phyloP scores from a whole-genome alignment of 164 flowering plant genomes.

The Umbilicus rupestris region DNA sequence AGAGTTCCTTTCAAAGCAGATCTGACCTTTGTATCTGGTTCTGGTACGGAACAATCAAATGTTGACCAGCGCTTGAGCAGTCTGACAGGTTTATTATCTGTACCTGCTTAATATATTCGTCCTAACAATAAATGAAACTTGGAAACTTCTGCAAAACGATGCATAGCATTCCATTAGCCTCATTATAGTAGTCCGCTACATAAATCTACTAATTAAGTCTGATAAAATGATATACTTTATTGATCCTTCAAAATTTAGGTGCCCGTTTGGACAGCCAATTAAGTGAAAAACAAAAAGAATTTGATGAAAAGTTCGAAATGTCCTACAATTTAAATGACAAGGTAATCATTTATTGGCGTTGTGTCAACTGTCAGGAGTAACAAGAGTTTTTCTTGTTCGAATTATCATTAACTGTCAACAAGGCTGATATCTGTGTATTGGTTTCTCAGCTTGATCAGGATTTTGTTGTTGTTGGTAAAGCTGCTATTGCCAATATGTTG shows the following conservation, averaged over 20 bases:
- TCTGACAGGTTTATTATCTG: conserved; percentile 60
- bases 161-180: background rate
- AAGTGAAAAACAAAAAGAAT: conserved; percentile 45
- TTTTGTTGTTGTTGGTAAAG: conserved; percentile 54
- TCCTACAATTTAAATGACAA: conserved; percentile 45
- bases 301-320: conserved; percentile 54
- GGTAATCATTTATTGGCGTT: conserved; percentile 32
- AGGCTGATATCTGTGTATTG: conserved; percentile 10
- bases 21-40: conserved; percentile 68
- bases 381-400: background rate
- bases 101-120: conserved; percentile 15
- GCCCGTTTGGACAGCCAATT: conserved; percentile 30
- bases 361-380: background rate
- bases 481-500: conserved; percentile 75
- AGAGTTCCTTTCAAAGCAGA: conserved; percentile 62
- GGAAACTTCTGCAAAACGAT: background rate
- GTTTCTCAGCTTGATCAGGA: conserved; percentile 59
- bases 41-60: conserved; percentile 37
- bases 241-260: conserved; percentile 31
- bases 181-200: too few species aligned
- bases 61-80: conserved; percentile 52
- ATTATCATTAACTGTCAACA: background rate
- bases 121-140: background rate
- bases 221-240: background rate
- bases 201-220: background rate